Percentiles rank a stretch among this genome's conserved stretches.
Conservation (phyloP, 768 basidiomycete species). For the Dentipellis sp. region DNA sequence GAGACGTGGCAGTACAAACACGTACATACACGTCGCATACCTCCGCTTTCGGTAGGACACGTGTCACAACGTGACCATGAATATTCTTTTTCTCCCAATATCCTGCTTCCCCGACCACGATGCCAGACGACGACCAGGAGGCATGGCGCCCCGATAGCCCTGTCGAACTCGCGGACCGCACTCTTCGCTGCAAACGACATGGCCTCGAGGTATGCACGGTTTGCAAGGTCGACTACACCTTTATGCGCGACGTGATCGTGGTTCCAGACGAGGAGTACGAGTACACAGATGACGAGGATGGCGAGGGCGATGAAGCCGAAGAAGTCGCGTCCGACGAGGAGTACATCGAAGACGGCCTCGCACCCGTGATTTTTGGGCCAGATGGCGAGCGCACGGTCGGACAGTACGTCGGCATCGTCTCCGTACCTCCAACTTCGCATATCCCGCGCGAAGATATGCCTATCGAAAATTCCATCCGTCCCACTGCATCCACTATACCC, state of each 20-base stretch:
- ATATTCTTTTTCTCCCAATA: not conserved
- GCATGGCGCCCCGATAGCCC: not conserved
- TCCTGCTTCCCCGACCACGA: not conserved
- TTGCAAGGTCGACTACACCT: not conserved
- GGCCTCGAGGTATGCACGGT: not conserved
- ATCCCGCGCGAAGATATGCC: constrained; percentile 3
- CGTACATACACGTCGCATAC: constrained; percentile 2
- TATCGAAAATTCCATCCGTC: constrained; percentile 1
- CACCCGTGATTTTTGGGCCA: not conserved
- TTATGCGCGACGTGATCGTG: not conserved
- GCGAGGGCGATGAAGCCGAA: not conserved
- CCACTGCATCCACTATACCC: not conserved
- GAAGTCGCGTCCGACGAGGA: not conserved
- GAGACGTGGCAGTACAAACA: constrained; percentile 16
- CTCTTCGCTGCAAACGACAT: not conserved
- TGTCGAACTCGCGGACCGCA: not conserved
- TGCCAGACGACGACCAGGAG: not conserved
- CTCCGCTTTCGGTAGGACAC: too few relatives aligned
- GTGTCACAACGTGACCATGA: too few relatives aligned
- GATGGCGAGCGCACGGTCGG: not conserved
- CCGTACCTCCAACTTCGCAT: not conserved
- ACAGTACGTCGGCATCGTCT: constrained; percentile 1
- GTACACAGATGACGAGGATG: not conserved
- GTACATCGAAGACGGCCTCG: not conserved
- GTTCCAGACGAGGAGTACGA: not conserved